Base-by-base conservation (phyloP, 169 alveolate genomes). In the Babesia caballi region DNA sequence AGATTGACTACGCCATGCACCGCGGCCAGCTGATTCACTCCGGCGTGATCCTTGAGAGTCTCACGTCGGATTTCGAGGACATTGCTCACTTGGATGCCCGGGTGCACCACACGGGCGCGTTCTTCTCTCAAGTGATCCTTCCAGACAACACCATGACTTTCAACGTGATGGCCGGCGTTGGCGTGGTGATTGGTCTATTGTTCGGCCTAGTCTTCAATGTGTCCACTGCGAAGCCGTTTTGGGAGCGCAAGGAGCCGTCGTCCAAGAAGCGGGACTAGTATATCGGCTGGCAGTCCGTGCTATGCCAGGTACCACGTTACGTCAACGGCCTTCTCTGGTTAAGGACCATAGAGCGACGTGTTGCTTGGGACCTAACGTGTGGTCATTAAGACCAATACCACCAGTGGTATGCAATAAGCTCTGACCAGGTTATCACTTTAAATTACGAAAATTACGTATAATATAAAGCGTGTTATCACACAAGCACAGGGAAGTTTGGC, bases 81-180 rank as follows among this genome's bases (percentile, higher is more conserved):
- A 11, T 47, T 4, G 8, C 40, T 8, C 21, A 63, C 11, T 33
- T 47, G 32, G 54, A 28, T 11, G 73, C 49, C 27, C 17, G 12
- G 30, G 25, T 63, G n/a, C 73, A 63, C 58, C 36, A 47, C 33
- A 15, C 73, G 0, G 60, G 60, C 4, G 53, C 44, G 51, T 66
- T 76, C 56, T 76, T 76, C 58, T 66, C 81, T 7, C 66, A 65
- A 23, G 44, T 68, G 28, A 41, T 76, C 8, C 67, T 76, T n/a
- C 69, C 81, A 7, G 85, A 76, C 47, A 68, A 46, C 46, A 76
- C 87, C 23, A 69, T 78, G 83, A 8, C 67, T 0, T 78, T 68
- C 63, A 78, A 78, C 47, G 87, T 61, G 19, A 78, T 78, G 87
- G 87, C 70, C 11, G 65, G 44, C 27, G 69, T 51, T 2, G 87